These are phyloP conservation scores for Arthroderma sp. DNA, from an alignment of 2,329 filamentous ascomycete genomes.

Conservation along the genomic window DNA sequence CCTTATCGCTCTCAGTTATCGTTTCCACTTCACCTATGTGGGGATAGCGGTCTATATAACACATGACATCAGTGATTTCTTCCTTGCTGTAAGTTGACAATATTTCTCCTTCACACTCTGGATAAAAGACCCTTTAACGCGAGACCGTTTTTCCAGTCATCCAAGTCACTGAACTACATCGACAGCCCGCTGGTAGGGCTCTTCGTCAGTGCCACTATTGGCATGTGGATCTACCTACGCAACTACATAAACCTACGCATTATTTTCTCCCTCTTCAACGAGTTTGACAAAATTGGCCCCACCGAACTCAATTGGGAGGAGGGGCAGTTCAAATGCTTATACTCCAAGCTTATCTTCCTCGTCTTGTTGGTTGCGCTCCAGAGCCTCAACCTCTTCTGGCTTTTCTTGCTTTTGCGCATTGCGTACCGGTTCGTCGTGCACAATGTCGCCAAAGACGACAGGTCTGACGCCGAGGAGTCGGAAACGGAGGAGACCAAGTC, in stretches of 20 bases:
- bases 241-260: conserved; percentile 51
- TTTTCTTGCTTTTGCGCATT: conserved; percentile 37
- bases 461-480: conserved; percentile 35
- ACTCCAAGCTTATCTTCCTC: conserved; percentile 38
- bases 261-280: conserved; percentile 36
- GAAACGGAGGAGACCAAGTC: conserved; percentile 13
- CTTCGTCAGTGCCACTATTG: conserved; percentile 77
- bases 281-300: conserved; percentile 38
- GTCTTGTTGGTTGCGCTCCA: conserved; percentile 34
- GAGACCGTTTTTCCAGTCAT: conserved; percentile 47
- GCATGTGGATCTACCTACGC: conserved; percentile 76
- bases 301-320: conserved; percentile 39
- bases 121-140: not conserved
- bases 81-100: conserved; percentile 60
- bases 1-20: conserved; percentile 76
- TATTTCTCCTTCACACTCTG: not conserved
- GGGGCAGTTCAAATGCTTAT: conserved; percentile 39
- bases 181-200: conserved; percentile 63
- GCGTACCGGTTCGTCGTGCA: conserved; percentile 33
- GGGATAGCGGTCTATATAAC: conserved; percentile 88
- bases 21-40: conserved; percentile 95
- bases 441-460: conserved; percentile 31
- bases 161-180: conserved; percentile 84
- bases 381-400: conserved; percentile 37
- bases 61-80: conserved; percentile 90